A percentile compares a stretch with the other conserved stretches of the same genome.
These are phyloP conservation scores for Calonectria pseudoreteaudii DNA, from an alignment of 2,329 filamentous ascomycete genomes.

Conservation along the genomic window DNA sequence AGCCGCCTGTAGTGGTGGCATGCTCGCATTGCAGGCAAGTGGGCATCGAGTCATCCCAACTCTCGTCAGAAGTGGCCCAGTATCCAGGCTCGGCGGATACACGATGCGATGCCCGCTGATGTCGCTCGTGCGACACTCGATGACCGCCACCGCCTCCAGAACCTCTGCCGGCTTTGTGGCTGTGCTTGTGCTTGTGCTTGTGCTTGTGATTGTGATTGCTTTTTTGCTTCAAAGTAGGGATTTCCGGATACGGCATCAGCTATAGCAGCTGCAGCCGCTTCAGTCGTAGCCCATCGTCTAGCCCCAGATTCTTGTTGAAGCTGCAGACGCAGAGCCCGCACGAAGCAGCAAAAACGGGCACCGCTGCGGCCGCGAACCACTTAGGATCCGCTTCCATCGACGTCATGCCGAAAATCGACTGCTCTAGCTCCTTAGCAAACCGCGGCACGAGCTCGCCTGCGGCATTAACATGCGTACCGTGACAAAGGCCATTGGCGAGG, in stretches of 20 bases:
- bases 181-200: neutral
- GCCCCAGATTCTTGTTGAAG: slow-evolving; percentile 4
- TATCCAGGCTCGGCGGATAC: neutral
- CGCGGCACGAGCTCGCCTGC: neutral
- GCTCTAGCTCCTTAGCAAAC: neutral
- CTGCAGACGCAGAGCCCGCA: slow-evolving; percentile 1
- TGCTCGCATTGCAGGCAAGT: neutral
- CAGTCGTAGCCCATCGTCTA: slow-evolving; percentile 8
- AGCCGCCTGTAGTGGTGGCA: neutral
- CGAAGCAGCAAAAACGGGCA: slow-evolving; percentile 5
- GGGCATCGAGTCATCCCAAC: neutral
- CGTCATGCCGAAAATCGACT: slow-evolving; percentile 22
- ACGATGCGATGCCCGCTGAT: neutral
- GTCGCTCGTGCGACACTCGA: neutral
- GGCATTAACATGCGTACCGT: slow-evolving; percentile 7
- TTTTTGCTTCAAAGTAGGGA: neutral
- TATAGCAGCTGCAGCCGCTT: neutral
- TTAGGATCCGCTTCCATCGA: slow-evolving; percentile 15
- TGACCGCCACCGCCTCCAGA: neutral
- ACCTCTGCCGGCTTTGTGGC: neutral
- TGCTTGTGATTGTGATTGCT: no score
- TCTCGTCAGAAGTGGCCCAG: neutral
- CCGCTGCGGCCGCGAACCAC: slow-evolving; percentile 1
- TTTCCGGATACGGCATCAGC: slow-evolving; percentile 7
- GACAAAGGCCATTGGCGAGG: slow-evolving; percentile 15